A percentile compares a stretch with the other conserved stretches of the same genome.
Evolutionary conservation across 345 rosid genomes (phyloP).

Genomic region (Eucalyptus cloeziana): DNA sequence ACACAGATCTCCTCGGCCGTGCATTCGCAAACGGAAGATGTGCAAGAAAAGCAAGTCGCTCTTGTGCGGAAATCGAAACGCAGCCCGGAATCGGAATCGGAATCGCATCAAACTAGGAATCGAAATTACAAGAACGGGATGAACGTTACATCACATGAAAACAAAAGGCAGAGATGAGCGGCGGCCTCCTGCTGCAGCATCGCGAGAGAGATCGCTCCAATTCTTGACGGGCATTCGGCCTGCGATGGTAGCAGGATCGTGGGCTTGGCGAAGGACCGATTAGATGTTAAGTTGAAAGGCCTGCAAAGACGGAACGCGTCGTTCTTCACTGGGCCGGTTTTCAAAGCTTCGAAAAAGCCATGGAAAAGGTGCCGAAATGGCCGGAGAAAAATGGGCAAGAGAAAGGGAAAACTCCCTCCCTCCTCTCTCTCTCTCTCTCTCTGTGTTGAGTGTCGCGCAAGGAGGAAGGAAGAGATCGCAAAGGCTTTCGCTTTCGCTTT

Average conservation of each 20-base stretch:
- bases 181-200: background rate
- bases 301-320: background rate
- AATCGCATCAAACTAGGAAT: background rate
- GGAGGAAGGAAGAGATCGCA: background rate
- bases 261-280: background rate
- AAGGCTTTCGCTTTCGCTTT: background rate
- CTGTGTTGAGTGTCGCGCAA: background rate
- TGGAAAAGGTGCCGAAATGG: background rate
- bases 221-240: background rate
- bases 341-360: background rate
- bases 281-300: background rate
- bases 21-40: rapidly evolving
- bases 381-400: background rate
- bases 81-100: background rate
- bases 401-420: background rate
- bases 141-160: background rate
- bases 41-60: background rate
- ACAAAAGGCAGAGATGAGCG: background rate
- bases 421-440: background rate
- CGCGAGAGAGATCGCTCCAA: background rate
- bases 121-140: background rate
- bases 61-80: background rate
- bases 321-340: background rate
- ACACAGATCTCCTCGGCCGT: rapidly evolving
- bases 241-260: background rate